Percentiles rank a stretch among this genome's conserved stretches.
Evolutionary conservation across 352 stramenopile genomes (phyloP).

Genomic region (Pythium aphanidermatum): DNA sequence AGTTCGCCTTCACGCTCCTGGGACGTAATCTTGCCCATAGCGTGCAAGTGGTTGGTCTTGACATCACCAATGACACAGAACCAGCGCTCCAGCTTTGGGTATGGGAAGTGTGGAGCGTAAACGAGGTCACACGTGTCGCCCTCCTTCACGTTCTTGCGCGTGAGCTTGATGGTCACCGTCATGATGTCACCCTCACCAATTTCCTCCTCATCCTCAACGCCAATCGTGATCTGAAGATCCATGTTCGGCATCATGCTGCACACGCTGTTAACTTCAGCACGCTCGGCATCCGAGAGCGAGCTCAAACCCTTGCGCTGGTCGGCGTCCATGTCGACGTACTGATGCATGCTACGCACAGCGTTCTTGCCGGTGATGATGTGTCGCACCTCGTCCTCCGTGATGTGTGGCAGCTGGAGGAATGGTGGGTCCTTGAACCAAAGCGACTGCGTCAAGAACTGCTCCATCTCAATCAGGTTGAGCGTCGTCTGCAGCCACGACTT

Average conservation of each 20-base stretch:
- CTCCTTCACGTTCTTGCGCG: constrained; percentile 95
- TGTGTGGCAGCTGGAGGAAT: constrained; percentile 89
- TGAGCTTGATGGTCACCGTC: constrained; percentile 96
- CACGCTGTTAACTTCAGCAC: constrained; percentile 91
- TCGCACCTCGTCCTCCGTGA: constrained; percentile 87
- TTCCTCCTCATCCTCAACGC: constrained; percentile 88
- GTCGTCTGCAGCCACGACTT: constrained; percentile 94
- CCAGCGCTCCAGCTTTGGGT: constrained; percentile 95
- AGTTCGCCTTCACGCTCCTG: constrained; percentile 85
- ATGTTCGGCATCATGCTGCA: constrained; percentile 95
- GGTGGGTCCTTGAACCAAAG: constrained; percentile 92
- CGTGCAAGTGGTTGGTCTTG: constrained; percentile 93
- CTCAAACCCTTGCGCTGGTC: constrained; percentile 93
- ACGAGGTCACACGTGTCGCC: constrained; percentile 93
- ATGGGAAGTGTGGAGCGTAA: constrained; percentile 95
- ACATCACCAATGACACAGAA: constrained; percentile 95
- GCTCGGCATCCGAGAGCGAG: constrained; percentile 88
- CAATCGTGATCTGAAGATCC: constrained; percentile 87
- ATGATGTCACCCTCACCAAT: constrained; percentile 99
- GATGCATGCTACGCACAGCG: constrained; percentile 86
- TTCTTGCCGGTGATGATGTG: constrained; percentile 92
- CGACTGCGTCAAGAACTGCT: constrained; percentile 96
- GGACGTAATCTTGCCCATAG: constrained; percentile 94
- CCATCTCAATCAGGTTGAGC: constrained; percentile 96
- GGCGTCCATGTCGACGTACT: constrained; percentile 91